phyloP scores from a whole-genome alignment of 768 basidiomycete genomes.

The Agrocybe praecox region DNA sequence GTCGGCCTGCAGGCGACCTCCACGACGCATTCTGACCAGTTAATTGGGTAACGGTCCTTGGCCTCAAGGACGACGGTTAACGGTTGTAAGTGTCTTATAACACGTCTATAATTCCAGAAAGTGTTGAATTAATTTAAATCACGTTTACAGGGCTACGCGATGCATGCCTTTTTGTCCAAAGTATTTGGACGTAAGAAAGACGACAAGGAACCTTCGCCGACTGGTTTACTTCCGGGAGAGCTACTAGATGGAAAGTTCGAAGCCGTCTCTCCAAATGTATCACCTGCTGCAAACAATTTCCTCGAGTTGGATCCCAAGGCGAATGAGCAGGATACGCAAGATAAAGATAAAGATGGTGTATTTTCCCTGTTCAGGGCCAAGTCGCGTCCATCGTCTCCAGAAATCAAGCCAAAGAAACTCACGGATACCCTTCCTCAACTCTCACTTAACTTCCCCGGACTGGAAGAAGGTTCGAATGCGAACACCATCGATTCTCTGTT shows the following conservation, averaged over 20 bases:
- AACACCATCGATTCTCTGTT: slow-evolving; percentile 55
- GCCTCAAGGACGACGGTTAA: slow-evolving; percentile 21
- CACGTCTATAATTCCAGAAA: slow-evolving; percentile 3
- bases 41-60: slow-evolving; percentile 9
- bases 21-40: slow-evolving; percentile 11
- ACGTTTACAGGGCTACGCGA: slow-evolving; percentile 33
- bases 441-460: slow-evolving; percentile 60
- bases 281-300: slow-evolving; percentile 42
- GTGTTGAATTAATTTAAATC: slow-evolving; percentile 5
- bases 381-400: slow-evolving; percentile 39
- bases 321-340: slow-evolving; percentile 19
- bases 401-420: slow-evolving; percentile 34
- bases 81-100: slow-evolving; percentile 18
- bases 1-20: slow-evolving; percentile 16
- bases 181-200: slow-evolving; percentile 76
- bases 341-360: slow-evolving; percentile 38
- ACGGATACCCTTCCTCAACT: slow-evolving; percentile 50
- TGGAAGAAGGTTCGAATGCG: slow-evolving; percentile 42
- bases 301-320: slow-evolving; percentile 34
- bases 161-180: slow-evolving; percentile 76
- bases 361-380: slow-evolving; percentile 56
- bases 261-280: slow-evolving; percentile 55
- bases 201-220: slow-evolving; percentile 49
- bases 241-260: slow-evolving; percentile 79
- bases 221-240: slow-evolving; percentile 34